Base-by-base conservation (phyloP, 2,329 filamentous ascomycete genomes). In the Ophiocordyceps robertsii region DNA sequence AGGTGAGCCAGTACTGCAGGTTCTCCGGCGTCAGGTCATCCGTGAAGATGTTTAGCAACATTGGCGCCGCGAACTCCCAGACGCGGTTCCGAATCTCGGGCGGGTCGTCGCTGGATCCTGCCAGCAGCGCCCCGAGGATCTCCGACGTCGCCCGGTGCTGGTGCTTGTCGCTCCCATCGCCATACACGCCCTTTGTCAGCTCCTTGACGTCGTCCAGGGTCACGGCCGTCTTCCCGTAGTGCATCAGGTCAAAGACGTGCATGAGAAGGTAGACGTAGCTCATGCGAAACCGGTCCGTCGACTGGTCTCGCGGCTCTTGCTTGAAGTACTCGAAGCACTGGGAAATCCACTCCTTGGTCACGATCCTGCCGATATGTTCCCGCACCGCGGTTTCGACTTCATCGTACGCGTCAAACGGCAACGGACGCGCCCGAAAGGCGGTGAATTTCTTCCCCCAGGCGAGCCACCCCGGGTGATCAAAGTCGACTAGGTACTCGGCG, bases 11-110 rank as follows among this genome's bases (percentile, higher is more conserved):
- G 63, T 98, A 98, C 11, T 80, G 77, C 29, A 87, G 77, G 56
- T 96, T 98, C 56, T 98, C 92, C 0, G 92, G 92, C 0, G 89
- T 98, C 49, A 98, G 62, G 33, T 86, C 88, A 52, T 96, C 89
- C n/a, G 80, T 78, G 56, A 96, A 87, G 47, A 96, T 81, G 50
- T 80, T 75, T 21, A 88, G 75, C 50, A 98, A 74, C 56, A 95
- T 83, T 0, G 92, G 90, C 51, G 94, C 88, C 3, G 84, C 86
- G 58, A 92, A 96, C 40, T 76, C 77, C 92, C 92, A 98, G 1
- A 93, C 76, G 51, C 77, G 70, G 44, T 83, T 76, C 38, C 88
- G 80, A 49, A 83, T 77, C 42, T 85, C 78, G 5, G 80, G 67
- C 6, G 81, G 80, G 27, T 87, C 80, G 51, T 95, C 89, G 39